Conservation (phyloP, 2,329 filamentous ascomycete species). For the Nothomitra cinnamomea region DNA sequence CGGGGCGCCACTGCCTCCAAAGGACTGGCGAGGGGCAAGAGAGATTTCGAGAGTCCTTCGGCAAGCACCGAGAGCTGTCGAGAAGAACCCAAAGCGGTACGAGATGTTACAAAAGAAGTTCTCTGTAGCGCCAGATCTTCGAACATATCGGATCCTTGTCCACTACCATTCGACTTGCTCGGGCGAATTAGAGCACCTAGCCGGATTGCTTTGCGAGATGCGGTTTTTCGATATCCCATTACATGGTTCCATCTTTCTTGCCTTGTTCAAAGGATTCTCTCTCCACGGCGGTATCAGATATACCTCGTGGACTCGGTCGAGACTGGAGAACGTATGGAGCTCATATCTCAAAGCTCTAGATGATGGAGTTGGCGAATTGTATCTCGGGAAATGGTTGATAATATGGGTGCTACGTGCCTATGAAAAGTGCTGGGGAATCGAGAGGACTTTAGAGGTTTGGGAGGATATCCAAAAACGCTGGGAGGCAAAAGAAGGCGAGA, state of each 20-base stretch:
- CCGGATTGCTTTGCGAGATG: slow-evolving; percentile 67
- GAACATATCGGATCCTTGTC: slow-evolving; percentile 66
- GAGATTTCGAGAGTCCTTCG: slow-evolving; percentile 31
- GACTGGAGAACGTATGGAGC: slow-evolving; percentile 51
- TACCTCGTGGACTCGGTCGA: slow-evolving; percentile 53
- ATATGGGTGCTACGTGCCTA: slow-evolving; percentile 47
- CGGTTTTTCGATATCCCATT: slow-evolving; percentile 46
- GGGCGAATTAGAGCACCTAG: slow-evolving; percentile 56
- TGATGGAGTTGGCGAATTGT: slow-evolving; percentile 27
- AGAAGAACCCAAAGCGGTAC: slow-evolving; percentile 34
- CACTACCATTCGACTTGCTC: slow-evolving; percentile 51
- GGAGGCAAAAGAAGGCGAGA: slow-evolving; percentile 20
- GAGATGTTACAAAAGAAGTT: slow-evolving; percentile 48
- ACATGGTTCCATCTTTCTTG: slow-evolving; percentile 60
- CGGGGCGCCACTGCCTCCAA: slow-evolving; percentile 16
- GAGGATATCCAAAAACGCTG: slow-evolving; percentile 24
- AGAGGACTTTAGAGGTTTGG: slow-evolving; percentile 38
- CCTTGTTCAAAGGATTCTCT: slow-evolving; percentile 69
- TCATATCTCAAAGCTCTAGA: slow-evolving; percentile 34
- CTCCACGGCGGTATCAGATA: slow-evolving; percentile 48
- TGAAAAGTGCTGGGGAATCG: slow-evolving; percentile 35
- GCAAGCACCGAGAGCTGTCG: slow-evolving; percentile 24
- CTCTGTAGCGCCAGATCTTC: slow-evolving; percentile 53
- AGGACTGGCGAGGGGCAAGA: slow-evolving; percentile 25
- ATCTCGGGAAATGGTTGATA: slow-evolving; percentile 42